Evolutionary conservation across 2,329 filamentous ascomycete species (phyloP).

Genomic region (Monosporascus sp.): DNA sequence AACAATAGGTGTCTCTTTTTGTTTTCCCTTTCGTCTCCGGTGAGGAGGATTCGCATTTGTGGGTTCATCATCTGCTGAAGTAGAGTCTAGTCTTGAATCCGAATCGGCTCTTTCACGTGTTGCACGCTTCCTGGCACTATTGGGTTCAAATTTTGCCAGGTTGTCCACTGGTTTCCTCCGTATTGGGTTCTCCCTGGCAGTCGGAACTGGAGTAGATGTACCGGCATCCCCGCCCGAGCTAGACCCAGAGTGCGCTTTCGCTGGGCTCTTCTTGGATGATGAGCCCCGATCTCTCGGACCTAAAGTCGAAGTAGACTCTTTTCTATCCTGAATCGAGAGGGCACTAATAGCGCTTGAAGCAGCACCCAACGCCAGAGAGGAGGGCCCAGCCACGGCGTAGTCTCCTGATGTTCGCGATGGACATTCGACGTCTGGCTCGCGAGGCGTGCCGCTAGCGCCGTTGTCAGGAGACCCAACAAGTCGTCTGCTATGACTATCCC

Average conservation of each 20-base stretch:
- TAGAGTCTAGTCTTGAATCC: constrained; percentile 11
- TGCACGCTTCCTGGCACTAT: constrained; percentile 18
- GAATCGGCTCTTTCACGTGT: constrained; percentile 7
- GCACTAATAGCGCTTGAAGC: constrained; percentile 50
- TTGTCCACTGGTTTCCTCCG: constrained; percentile 15
- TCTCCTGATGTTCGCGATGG: constrained; percentile 36
- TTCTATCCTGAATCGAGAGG: constrained; percentile 23
- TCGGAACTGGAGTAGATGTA: constrained; percentile 2
- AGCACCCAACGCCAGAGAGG: constrained; percentile 49
- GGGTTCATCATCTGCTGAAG: constrained; percentile 19
- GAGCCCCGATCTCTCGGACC: constrained; percentile 10
- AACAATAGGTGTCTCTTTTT: constrained; percentile 35
- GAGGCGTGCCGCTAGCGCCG: constrained; percentile 23
- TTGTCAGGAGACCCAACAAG: constrained; percentile 38
- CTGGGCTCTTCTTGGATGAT: constrained; percentile 10
- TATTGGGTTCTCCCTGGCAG: constrained; percentile 11
- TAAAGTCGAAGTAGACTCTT: constrained; percentile 12
- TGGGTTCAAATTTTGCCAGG: constrained; percentile 13
- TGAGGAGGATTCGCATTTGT: constrained; percentile 6
- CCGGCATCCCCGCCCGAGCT: neutral
- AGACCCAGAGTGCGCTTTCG: constrained; percentile 4
- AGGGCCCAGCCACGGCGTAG: constrained; percentile 32
- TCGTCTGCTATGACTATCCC: constrained; percentile 52
- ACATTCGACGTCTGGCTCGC: constrained; percentile 22
- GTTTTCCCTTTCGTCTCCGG: constrained; percentile 28